These are phyloP conservation scores for Carnegiea gigantea DNA, from an alignment of 179 eudicot genomes.

Conservation along the genomic window DNA sequence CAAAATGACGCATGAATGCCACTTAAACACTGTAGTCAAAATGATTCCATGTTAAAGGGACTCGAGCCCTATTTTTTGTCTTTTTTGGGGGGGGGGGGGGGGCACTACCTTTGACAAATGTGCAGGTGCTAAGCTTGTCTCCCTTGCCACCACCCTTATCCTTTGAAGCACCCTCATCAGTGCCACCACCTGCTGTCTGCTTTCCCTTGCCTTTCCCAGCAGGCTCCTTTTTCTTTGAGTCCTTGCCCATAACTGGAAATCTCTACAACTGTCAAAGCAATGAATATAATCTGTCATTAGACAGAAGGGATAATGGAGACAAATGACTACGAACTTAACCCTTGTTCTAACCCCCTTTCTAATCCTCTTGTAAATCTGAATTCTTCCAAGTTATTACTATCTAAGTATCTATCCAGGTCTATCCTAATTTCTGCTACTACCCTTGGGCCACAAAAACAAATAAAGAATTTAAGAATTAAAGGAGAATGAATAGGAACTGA, in stretches of 20 bases:
- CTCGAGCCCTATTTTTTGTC: too few relatives aligned
- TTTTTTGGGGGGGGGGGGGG: background rate
- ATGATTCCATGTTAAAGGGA: background rate
- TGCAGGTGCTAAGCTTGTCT: constrained; percentile 94
- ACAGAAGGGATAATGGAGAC: background rate
- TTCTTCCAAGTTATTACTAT: background rate
- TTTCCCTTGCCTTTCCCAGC: constrained; percentile 93
- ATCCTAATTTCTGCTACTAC: background rate
- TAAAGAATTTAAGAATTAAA: background rate
- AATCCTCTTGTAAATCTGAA: background rate
- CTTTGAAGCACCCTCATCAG: constrained; percentile 54
- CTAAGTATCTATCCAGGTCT: background rate
- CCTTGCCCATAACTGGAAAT: constrained; percentile 68
- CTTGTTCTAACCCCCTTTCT: background rate
- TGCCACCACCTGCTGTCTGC: constrained; percentile 66
- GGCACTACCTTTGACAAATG: constrained; percentile 80
- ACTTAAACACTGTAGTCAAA: background rate
- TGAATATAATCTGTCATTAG: background rate
- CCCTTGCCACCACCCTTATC: constrained; percentile 82
- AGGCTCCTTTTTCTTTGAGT: constrained; percentile 65
- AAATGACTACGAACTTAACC: background rate
- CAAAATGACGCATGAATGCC: constrained; percentile 6
- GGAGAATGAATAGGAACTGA: background rate
- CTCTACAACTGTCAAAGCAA: background rate
- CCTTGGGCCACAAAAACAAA: background rate